These are phyloP conservation scores for Ananas comosus DNA, from an alignment of 176 grass and related monocot species.

Conservation along the genomic window DNA sequence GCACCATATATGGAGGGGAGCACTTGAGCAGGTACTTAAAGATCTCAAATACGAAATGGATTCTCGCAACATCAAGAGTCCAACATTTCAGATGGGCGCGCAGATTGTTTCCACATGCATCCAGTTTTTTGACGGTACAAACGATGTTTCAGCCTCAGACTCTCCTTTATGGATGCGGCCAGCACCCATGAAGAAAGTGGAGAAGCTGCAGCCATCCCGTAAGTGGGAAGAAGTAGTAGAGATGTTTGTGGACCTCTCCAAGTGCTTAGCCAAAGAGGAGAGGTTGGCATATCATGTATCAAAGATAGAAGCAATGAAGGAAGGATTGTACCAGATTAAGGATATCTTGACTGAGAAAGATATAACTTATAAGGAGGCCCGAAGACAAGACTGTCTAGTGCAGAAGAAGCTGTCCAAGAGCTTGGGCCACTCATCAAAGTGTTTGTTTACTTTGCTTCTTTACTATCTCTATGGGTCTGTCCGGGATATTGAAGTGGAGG, in stretches of 20 bases:
- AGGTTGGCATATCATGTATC: slow-evolving; percentile 27
- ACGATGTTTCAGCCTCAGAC: slow-evolving; percentile 11
- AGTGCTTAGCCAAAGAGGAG: slow-evolving; percentile 34
- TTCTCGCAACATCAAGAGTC: slow-evolving; percentile 18
- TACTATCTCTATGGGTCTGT: slow-evolving; percentile 71
- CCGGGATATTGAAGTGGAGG: slow-evolving; percentile 44
- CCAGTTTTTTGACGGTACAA: slow-evolving; percentile 32
- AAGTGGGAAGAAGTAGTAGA: slow-evolving; percentile 79
- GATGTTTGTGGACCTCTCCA: slow-evolving; percentile 63
- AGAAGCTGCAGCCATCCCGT: slow-evolving; percentile 18
- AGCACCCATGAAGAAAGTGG: slow-evolving; percentile 29
- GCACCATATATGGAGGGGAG: slow-evolving; percentile 64
- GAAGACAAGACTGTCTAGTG: slow-evolving; percentile 63
- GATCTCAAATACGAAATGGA: slow-evolving; percentile 47
- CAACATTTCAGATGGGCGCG: slow-evolving; percentile 39
- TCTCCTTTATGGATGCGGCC: slow-evolving; percentile 77
- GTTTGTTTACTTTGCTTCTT: slow-evolving; percentile 66
- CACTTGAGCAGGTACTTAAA: slow-evolving; percentile 54
- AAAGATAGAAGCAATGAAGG: slow-evolving; percentile 70
- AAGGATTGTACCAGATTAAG: slow-evolving; percentile 63
- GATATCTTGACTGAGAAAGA: slow-evolving; percentile 52
- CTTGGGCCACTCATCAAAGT: slow-evolving; percentile 63
- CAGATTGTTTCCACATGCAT: slow-evolving; percentile 55
- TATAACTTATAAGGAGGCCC: slow-evolving; percentile 61
- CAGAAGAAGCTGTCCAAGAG: slow-evolving; percentile 61